A percentile compares a stretch with the other conserved stretches of the same genome.
phyloP scores from a whole-genome alignment of 2,329 filamentous ascomycete genomes.

The Canariomyces notabilis region DNA sequence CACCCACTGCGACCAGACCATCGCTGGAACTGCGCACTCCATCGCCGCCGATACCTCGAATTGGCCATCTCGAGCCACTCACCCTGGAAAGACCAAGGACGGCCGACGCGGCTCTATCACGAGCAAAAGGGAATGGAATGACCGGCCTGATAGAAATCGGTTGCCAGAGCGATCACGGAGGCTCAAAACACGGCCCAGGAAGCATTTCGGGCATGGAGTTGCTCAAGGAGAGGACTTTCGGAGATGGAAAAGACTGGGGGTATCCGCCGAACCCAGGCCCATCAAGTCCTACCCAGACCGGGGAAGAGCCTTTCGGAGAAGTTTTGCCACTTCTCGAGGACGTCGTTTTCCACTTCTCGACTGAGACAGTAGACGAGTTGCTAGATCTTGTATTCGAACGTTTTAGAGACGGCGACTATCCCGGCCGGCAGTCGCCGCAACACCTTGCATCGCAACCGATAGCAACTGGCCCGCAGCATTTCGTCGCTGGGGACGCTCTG shows the following conservation, averaged over 20 bases:
- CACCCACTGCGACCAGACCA: constrained; percentile 6
- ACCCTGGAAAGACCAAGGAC: constrained; percentile 5
- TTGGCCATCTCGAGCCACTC: neutral
- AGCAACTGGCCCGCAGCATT: neutral
- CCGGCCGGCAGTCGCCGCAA: neutral
- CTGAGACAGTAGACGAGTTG: constrained; percentile 36
- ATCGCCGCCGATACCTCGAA: constrained; percentile 14
- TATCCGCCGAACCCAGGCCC: neutral
- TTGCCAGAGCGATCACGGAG: neutral
- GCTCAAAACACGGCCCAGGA: neutral
- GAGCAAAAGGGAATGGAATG: neutral
- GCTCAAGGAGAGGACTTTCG: neutral
- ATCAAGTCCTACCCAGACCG: neutral
- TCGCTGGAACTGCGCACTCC: constrained; percentile 18
- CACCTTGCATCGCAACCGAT: neutral
- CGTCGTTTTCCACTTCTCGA: constrained; percentile 50
- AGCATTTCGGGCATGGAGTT: neutral
- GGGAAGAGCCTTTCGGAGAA: constrained; percentile 33
- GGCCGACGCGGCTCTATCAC: constrained; percentile 8
- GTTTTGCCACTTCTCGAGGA: constrained; percentile 53
- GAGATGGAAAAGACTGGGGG: neutral
- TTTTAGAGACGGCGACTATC: constrained; percentile 38
- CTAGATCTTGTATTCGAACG: constrained; percentile 44
- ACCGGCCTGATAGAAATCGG: neutral
- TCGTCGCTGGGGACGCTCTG: neutral